These are phyloP conservation scores for Solanum chiquidenum DNA, from an alignment of 257 asterid species.

Conservation along the genomic window DNA sequence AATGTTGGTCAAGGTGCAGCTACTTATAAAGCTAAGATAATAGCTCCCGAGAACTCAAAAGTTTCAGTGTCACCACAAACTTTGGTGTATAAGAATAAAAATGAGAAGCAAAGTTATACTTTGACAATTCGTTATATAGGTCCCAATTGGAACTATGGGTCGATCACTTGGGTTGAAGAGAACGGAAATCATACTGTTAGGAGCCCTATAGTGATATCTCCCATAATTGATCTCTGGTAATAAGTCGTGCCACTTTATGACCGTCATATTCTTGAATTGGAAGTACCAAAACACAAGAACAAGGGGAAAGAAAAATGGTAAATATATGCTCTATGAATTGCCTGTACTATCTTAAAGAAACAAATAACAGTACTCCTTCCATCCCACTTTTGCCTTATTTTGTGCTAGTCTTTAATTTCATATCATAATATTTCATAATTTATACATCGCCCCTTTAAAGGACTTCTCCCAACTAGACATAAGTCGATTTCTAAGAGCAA, in stretches of 20 bases:
- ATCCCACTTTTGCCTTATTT: background rate
- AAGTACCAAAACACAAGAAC: background rate
- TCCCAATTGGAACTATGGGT: slow-evolving; percentile 15
- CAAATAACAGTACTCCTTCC: background rate
- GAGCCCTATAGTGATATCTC: background rate
- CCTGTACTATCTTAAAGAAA: background rate
- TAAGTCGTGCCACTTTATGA: background rate
- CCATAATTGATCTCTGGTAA: background rate
- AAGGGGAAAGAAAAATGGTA: background rate
- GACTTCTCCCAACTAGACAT: background rate
- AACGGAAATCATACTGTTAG: slow-evolving; percentile 10
- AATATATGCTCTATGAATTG: background rate
- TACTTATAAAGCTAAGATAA: background rate
- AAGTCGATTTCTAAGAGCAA: no score
- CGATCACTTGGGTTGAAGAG: slow-evolving; percentile 30
- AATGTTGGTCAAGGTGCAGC: slow-evolving; percentile 12
- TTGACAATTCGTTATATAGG: background rate
- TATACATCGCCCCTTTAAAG: background rate
- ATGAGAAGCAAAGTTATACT: slow-evolving; percentile 8
- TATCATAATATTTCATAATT: background rate
- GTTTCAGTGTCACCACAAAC: slow-evolving; percentile 3
- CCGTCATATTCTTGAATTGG: background rate
- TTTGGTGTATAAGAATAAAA: background rate
- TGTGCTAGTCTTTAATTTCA: background rate
- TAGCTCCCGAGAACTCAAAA: background rate